Evolutionary conservation across 2,329 filamentous ascomycete genomes (phyloP).

Genomic region (Verticillium nonalfalfae): DNA sequence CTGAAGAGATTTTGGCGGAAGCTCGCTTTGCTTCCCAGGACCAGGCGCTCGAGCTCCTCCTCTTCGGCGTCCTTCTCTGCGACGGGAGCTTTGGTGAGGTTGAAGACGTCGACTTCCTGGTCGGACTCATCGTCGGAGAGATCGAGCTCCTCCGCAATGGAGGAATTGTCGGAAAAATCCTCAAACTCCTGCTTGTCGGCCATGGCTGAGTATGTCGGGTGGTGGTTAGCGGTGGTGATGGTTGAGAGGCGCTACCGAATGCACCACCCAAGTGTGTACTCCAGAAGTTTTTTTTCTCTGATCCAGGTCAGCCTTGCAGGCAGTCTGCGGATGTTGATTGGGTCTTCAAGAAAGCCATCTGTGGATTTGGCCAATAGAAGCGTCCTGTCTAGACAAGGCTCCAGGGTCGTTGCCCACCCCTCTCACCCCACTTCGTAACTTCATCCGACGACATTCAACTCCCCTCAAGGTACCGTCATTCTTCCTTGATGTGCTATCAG

Average conservation of each 20-base stretch:
- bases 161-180: constrained; percentile 11
- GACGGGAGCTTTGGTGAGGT: constrained; percentile 16
- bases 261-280: constrained; percentile 1
- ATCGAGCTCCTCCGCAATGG: constrained; percentile 7
- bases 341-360: background rate
- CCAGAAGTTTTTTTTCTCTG: constrained; percentile 10
- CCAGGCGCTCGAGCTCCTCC: constrained; percentile 77
- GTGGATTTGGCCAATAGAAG: background rate
- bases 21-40: constrained; percentile 80
- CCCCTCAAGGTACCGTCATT: too few relatives aligned
- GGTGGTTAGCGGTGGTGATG: background rate
- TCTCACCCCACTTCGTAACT: too few relatives aligned
- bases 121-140: constrained; percentile 15
- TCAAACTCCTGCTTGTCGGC: constrained; percentile 12
- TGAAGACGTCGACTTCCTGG: constrained; percentile 16
- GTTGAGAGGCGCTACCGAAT: background rate
- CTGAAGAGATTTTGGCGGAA: constrained; percentile 70
- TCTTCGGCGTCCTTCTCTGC: constrained; percentile 75
- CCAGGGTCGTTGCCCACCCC: too few relatives aligned
- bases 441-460: too few relatives aligned
- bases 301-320: constrained; percentile 9
- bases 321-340: background rate
- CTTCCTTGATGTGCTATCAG: too few relatives aligned
- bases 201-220: constrained; percentile 6
- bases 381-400: background rate